Conservation (phyloP, 306 rosid genomes). For the Ormosia emarginata region DNA sequence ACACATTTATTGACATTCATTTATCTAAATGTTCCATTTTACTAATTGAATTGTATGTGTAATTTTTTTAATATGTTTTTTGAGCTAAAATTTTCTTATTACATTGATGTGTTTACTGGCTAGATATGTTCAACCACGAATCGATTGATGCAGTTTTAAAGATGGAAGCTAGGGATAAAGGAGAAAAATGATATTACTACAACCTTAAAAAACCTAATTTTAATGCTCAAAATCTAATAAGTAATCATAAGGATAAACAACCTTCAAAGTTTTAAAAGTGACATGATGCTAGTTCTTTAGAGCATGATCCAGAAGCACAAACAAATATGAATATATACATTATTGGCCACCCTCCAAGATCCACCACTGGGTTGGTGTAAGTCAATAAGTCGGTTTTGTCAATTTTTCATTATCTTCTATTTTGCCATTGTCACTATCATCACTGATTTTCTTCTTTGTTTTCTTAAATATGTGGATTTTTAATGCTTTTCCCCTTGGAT, state of each 20-base stretch:
- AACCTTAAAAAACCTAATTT: not conserved
- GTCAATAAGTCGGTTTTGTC: not conserved
- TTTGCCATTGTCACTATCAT: not conserved
- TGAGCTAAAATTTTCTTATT: not conserved
- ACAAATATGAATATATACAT: not conserved
- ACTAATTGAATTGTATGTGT: not conserved
- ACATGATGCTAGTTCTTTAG: not conserved
- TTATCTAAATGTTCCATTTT: not conserved
- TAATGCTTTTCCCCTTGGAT: not conserved
- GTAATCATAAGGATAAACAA: not conserved
- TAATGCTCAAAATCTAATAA: not conserved
- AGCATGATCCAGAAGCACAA: not conserved
- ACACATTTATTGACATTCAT: not conserved
- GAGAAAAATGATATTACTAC: not conserved
- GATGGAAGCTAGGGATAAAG: not conserved
- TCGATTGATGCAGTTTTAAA: not conserved
- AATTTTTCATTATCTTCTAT: not conserved
- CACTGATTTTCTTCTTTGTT: not conserved
- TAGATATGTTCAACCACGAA: not conserved
- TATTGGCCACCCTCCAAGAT: not conserved
- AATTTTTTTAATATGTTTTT: no score
- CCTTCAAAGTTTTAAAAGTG: no score
- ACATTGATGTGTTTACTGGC: not conserved
- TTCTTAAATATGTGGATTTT: not conserved
- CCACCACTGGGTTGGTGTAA: not conserved